These are phyloP conservation scores for Peronospora destructor DNA, from an alignment of 352 stramenopile species.

Conservation along the genomic window DNA sequence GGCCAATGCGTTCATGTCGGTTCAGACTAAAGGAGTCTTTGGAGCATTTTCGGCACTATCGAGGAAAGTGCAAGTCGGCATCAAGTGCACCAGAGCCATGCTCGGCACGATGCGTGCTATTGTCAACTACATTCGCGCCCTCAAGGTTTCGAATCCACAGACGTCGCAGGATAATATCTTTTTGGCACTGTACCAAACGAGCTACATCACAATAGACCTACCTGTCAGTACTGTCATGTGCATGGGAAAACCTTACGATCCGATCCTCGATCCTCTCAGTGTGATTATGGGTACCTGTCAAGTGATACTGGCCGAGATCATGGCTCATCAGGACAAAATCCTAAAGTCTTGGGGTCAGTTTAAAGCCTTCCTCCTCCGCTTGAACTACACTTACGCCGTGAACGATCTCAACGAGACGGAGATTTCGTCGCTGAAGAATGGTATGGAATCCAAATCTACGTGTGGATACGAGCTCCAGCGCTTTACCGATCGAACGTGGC, in stretches of 20 bases:
- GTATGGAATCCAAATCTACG: constrained; percentile 25
- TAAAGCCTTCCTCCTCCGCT: constrained; percentile 20
- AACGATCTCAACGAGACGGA: constrained; percentile 31
- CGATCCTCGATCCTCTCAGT: constrained; percentile 23
- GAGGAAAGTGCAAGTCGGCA: constrained; percentile 1
- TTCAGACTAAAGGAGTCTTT: constrained; percentile 7
- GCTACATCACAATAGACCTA: constrained; percentile 31
- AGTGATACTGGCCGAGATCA: constrained; percentile 18
- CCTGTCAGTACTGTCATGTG: constrained; percentile 30
- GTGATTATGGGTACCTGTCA: constrained; percentile 20
- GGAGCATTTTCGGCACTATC: background rate
- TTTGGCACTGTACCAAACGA: constrained; percentile 28
- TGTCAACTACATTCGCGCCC: constrained; percentile 23
- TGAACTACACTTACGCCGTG: constrained; percentile 28
- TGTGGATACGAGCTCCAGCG: constrained; percentile 37
- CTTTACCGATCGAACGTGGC: constrained; percentile 27
- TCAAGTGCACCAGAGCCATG: constrained; percentile 24
- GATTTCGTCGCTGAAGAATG: constrained; percentile 30
- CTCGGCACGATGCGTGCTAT: constrained; percentile 28
- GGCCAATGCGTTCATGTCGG: constrained; percentile 25
- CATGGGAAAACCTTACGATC: constrained; percentile 19
- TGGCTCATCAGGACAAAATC: constrained; percentile 20
- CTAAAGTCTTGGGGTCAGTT: constrained; percentile 21
- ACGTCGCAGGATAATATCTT: constrained; percentile 16
- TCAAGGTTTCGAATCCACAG: constrained; percentile 23